A percentile compares a stretch with the other conserved stretches of the same genome.
phyloP scores from a whole-genome alignment of 169 alveolate genomes.

The Plasmodium knowlesi region DNA sequence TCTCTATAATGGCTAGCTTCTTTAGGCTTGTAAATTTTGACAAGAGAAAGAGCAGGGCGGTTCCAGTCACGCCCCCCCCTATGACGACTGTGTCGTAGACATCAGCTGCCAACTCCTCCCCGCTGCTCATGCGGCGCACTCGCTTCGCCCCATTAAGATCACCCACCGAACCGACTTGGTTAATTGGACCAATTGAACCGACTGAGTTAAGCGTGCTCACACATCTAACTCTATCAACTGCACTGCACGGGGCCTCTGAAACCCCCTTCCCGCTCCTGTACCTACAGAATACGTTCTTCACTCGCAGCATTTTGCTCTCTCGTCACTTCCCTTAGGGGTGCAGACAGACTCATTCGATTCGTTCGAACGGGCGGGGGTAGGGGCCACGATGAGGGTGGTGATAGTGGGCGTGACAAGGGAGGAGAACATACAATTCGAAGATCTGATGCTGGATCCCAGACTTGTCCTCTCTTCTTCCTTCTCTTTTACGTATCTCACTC shows the following conservation, averaged over 20 bases:
- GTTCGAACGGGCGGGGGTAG: neutral
- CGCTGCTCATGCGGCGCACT: neutral
- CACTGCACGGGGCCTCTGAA: neutral
- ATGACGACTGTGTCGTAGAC: constrained; percentile 86
- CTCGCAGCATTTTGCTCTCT: neutral
- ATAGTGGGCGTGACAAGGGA: neutral
- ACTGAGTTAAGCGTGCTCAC: neutral
- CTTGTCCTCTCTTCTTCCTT: neutral
- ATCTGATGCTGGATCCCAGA: neutral
- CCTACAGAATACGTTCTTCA: neutral
- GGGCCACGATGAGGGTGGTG: neutral
- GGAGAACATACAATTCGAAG: neutral
- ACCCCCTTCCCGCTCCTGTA: neutral
- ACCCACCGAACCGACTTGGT: neutral
- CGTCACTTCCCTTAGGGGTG: neutral
- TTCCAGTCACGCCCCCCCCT: constrained; percentile 91
- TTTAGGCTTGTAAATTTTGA: constrained; percentile 86
- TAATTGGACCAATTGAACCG: neutral
- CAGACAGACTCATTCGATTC: neutral
- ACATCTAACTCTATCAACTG: neutral
- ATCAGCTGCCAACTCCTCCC: constrained; percentile 21
- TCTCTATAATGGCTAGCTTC: constrained; percentile 84
- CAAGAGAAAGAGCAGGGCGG: constrained; percentile 87
- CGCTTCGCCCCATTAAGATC: neutral
- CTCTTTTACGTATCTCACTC: neutral